Conservation (phyloP, 495 filamentous ascomycete genomes). For the Neurospora intermedia region DNA sequence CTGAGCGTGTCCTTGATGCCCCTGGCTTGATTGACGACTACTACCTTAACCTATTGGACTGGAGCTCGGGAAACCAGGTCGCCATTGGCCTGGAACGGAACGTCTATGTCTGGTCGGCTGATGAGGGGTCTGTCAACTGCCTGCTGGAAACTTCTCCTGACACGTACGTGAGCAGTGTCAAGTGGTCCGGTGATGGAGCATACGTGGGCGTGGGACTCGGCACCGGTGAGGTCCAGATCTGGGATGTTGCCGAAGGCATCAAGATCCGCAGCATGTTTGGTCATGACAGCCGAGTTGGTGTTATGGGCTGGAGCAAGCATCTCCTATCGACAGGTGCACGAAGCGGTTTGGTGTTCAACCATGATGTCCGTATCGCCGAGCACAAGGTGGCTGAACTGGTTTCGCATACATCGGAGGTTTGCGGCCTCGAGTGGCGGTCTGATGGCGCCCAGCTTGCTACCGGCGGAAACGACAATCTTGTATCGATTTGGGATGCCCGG, state of each 20-base stretch:
- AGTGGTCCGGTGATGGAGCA: slow-evolving; percentile 95
- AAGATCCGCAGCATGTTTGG: slow-evolving; percentile 98
- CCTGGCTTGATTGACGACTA: slow-evolving; percentile 96
- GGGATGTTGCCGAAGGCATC: slow-evolving; percentile 90
- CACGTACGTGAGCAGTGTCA: slow-evolving; percentile 95
- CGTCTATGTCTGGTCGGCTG: slow-evolving; percentile 99
- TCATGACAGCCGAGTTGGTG: slow-evolving; percentile 90
- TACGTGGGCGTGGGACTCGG: slow-evolving; percentile 94
- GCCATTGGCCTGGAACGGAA: slow-evolving; percentile 94
- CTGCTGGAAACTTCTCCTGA: slow-evolving; percentile 78
- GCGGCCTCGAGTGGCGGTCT: slow-evolving; percentile 91
- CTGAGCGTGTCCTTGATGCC: slow-evolving; percentile 94
- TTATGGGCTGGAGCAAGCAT: slow-evolving; percentile 99
- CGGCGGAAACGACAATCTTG: slow-evolving; percentile 95
- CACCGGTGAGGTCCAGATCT: slow-evolving; percentile 95
- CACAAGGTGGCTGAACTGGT: slow-evolving; percentile 97
- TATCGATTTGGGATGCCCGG: slow-evolving; percentile 97
- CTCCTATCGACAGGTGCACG: slow-evolving; percentile 89
- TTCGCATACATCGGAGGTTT: slow-evolving; percentile 94
- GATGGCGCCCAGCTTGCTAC: slow-evolving; percentile 95
- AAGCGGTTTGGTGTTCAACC: slow-evolving; percentile 94
- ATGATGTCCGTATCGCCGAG: slow-evolving; percentile 94
- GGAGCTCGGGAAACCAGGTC: slow-evolving; percentile 95
- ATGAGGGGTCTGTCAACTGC: slow-evolving; percentile 74
- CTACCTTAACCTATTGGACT: slow-evolving; percentile 97